Evolutionary conservation across 1,284 basidiomycete species (phyloP), one percentile per base, ranked within the genome.

Genomic region (Peniophora sp.): DNA sequence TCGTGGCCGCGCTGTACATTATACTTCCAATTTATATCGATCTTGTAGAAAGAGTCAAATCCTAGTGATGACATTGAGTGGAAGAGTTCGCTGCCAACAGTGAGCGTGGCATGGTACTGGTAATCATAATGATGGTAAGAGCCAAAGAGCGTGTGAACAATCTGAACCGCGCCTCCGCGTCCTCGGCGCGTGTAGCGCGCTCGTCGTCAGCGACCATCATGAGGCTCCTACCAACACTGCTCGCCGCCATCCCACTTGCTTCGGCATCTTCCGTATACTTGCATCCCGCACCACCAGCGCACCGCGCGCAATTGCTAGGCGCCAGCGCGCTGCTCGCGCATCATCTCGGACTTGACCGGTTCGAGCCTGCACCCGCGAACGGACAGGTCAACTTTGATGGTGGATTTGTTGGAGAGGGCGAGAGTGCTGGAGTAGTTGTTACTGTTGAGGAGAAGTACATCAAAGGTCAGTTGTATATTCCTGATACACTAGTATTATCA

Each of bases 311-410:
- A 15, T 68, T 72, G 22, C 68, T 74, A 34, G 72, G 80, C 51
- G 81, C 82, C 48, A 81, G 75, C 58, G 71, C 75, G 32, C 74
- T 72, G 6, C 69, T 89, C 35, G 76, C 85, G 18, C 78, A 76
- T 52, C 85, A 89, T 60, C 74, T 89, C 15, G 79, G 81, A 20
- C 73, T 90, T 3, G 87, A 88, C 55, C 66, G 67, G 24, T 83
- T 82, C 55, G 83, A 87, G 60, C 67, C 71, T 35, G 59, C 79
- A 23, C 63, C 60, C 50, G 74, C 74, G 54, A 52, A 55, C 37
- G 57, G 52, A 27, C 46, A 65, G n/a, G 50, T 57, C 39, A 46
- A 67, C 8, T 68, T 70, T 52, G 61, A 62, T 27, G 70, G 74
- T 49, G 52, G 69, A 2, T 81, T 87, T 58, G 76, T 88, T 20